These are phyloP conservation scores for Prunus mongolica DNA, from an alignment of 306 rosid genomes.

Conservation along the genomic window DNA sequence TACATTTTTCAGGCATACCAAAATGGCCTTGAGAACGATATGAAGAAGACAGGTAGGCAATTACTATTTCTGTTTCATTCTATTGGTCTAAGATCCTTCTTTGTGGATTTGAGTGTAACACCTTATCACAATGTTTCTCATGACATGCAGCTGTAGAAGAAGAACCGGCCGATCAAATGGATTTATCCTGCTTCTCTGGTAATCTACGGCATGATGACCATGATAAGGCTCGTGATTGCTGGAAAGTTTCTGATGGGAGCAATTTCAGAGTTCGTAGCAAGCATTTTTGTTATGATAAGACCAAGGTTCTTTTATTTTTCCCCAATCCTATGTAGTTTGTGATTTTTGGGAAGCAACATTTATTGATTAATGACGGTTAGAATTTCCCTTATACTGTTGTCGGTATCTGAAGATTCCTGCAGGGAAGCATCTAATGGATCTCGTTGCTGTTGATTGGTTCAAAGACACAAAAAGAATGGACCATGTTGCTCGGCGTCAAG, in stretches of 20 bases:
- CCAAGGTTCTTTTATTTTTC: constrained; percentile 55
- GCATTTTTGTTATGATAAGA: constrained; percentile 77
- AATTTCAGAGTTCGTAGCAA: constrained; percentile 96
- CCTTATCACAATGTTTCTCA: constrained; percentile 35
- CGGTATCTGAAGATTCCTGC: constrained; percentile 69
- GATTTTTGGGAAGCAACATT: background rate
- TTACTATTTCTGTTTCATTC: constrained; percentile 13
- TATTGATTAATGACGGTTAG: constrained; percentile 2
- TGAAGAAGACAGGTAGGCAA: constrained; percentile 57
- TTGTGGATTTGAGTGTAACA: constrained; percentile 5
- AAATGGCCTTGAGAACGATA: constrained; percentile 51
- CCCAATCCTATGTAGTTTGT: background rate
- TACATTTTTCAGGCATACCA: constrained; percentile 50
- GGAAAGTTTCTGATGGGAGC: constrained; percentile 91
- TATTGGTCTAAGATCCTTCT: background rate
- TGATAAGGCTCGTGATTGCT: constrained; percentile 90
- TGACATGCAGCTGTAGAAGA: constrained; percentile 65
- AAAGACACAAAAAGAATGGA: constrained; percentile 97
- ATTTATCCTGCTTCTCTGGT: constrained; percentile 87
- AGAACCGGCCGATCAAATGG: constrained; percentile 70
- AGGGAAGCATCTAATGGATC: constrained; percentile 94
- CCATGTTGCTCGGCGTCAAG: constrained; percentile 90
- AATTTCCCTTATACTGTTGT: constrained; percentile 31
- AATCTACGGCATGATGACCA: constrained; percentile 69
- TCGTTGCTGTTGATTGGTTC: constrained; percentile 97